A percentile compares a stretch with the other conserved stretches of the same genome.
These are phyloP conservation scores for Carex myosuroides DNA, from an alignment of 176 grass and related monocot species.

Conservation along the genomic window DNA sequence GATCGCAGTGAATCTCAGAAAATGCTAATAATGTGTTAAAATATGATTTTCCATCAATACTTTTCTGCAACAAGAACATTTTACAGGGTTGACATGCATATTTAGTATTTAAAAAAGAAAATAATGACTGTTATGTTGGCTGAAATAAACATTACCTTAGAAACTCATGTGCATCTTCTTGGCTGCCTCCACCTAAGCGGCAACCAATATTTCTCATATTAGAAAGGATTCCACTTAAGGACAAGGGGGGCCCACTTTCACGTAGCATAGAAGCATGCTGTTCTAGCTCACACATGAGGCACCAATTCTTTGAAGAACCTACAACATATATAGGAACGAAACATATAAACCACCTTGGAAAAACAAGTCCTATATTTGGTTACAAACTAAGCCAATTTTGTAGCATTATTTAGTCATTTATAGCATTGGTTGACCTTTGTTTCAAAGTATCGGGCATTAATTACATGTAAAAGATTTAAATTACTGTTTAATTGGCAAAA, in stretches of 20 bases:
- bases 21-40: not conserved
- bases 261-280: slow-evolving; percentile 84
- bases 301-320: slow-evolving; percentile 92
- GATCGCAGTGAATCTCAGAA: not conserved
- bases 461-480: not conserved
- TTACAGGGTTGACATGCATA: not conserved
- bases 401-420: not conserved
- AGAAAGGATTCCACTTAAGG: slow-evolving; percentile 83
- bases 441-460: not conserved
- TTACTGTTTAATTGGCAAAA: not conserved
- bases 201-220: slow-evolving; percentile 93
- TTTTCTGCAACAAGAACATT: not conserved
- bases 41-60: not conserved
- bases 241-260: slow-evolving; percentile 67
- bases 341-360: not conserved
- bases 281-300: slow-evolving; percentile 98
- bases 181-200: slow-evolving; percentile 86
- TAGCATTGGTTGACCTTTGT: not conserved
- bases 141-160: slow-evolving; percentile 51
- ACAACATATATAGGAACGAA: slow-evolving; percentile 25
- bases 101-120: slow-evolving; percentile 1
- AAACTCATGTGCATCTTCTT: slow-evolving; percentile 99
- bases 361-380: not conserved
- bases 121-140: slow-evolving; percentile 5
- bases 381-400: not conserved